These are phyloP conservation scores for Fusarium azukiicola DNA, from an alignment of 2,329 filamentous ascomycete species.

Conservation along the genomic window DNA sequence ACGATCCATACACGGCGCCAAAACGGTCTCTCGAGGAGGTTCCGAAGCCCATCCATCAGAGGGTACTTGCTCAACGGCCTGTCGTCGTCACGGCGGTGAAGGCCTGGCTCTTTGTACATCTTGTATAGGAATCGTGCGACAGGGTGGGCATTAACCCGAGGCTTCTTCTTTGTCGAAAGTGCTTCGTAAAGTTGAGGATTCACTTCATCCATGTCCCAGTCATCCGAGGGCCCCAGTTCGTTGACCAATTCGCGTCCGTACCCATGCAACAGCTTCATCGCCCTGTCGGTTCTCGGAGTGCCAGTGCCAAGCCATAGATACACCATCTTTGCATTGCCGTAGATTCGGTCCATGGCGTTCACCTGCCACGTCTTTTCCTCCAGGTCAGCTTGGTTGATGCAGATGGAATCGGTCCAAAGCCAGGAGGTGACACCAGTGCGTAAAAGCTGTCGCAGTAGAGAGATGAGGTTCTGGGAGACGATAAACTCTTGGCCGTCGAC, in stretches of 20 bases:
- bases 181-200: background rate
- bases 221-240: background rate
- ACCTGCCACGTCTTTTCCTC: constrained; percentile 48
- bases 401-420: constrained; percentile 52
- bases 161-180: constrained; percentile 10
- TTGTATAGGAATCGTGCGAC: constrained; percentile 13
- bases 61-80: background rate
- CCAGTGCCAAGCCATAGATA: constrained; percentile 46
- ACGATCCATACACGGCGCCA: constrained; percentile 37
- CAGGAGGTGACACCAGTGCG: constrained; percentile 15
- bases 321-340: constrained; percentile 36
- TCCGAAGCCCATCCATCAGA: constrained; percentile 3
- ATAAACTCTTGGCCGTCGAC: constrained; percentile 23
- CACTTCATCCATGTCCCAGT: background rate
- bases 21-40: constrained; percentile 30
- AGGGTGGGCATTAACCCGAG: background rate
- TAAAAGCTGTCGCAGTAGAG: constrained; percentile 34
- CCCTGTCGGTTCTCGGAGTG: constrained; percentile 17
- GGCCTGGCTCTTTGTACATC: constrained; percentile 7
- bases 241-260: constrained; percentile 22
- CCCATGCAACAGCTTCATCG: constrained; percentile 31
- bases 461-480: constrained; percentile 32
- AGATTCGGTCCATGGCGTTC: constrained; percentile 44
- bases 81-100: background rate
- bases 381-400: constrained; percentile 44